Base-by-base conservation (phyloP, 1,284 basidiomycete species). In the Somion occarium region DNA sequence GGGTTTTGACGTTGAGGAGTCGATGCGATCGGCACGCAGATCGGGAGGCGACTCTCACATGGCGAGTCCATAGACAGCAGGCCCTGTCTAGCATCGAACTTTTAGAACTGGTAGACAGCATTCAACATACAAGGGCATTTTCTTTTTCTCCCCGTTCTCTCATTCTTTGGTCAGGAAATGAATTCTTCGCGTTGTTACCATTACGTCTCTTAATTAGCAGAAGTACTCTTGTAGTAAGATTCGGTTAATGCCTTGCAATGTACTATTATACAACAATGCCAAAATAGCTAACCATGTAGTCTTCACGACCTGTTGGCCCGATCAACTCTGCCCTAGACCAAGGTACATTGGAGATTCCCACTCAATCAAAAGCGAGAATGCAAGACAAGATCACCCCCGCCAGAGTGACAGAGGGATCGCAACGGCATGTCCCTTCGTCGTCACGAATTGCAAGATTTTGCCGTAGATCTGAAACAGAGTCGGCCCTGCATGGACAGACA, bases 1-100 rank as follows among this genome's bases (percentile, higher is more conserved):
- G 26, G 61, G 59, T 34, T 34, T 34, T 34, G 30, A 34, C 30
- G 30, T 34, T 7, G 30, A 7, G 30, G 30, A 34, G 7, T 7
- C 30, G 7, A 34, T 34, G 30, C 7, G 15, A 15, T 15, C 30
- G 30, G 30, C 7, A 15, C 7, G 30, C 15, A 7, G 30, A 34
- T 34, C 30, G 15, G 30, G 15, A 7, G 30, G 30, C 15, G 30
- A 34, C 30, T 7, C 30, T 7, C 30, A 34, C 15, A 34, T 34
- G 30, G 30, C 30, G 15, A 34, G 30, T 34, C 30, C 30, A 15
- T 15, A 7, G 30, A 15, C 30, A 34, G 30, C 30, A 7, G 30
- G 30, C 15, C 30, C 30, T 34, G 30, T 34, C 30, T 34, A 34
- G 15, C 15, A 34, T 34, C 30, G 30, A 34, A 34, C 30, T 34